phyloP scores from a whole-genome alignment of 225 moss, liverwort and hornwort species.

The Marchantia polymorpha region DNA sequence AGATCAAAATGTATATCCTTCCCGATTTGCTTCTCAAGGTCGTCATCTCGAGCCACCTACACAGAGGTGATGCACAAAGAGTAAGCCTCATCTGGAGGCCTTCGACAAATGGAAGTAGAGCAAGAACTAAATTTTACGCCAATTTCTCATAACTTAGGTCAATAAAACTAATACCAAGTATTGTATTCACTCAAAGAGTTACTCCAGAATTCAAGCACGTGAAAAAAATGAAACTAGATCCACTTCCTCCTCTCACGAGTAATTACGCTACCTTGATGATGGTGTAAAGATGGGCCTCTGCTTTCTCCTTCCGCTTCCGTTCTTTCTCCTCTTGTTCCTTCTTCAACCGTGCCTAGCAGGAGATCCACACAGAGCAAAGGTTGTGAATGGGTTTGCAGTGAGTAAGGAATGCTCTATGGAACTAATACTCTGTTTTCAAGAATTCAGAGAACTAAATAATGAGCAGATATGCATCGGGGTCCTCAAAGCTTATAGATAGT shows the following conservation, averaged over 20 bases:
- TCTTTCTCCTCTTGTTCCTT: slow-evolving; percentile 99
- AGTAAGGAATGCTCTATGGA: background rate
- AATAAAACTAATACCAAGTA: too few species aligned
- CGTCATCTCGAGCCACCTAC: slow-evolving; percentile 97
- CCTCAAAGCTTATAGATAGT: background rate
- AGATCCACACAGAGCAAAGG: background rate
- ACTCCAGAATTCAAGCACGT: too few species aligned
- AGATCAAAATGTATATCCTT: slow-evolving; percentile 99
- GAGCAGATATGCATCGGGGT: background rate
- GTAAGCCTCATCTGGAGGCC: background rate
- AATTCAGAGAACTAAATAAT: background rate
- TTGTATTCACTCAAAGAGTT: too few species aligned
- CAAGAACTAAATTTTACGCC: background rate
- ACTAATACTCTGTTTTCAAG: background rate
- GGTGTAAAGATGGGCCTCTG: slow-evolving; percentile 94
- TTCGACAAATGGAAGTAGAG: background rate
- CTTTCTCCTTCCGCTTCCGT: slow-evolving; percentile 95
- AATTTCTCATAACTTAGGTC: too few species aligned
- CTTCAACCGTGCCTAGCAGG: slow-evolving; percentile 78
- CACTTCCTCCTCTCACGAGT: background rate
- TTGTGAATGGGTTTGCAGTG: too few species aligned
- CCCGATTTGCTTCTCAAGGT: slow-evolving; percentile 91
- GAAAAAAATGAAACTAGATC: background rate
- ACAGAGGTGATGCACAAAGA: background rate
- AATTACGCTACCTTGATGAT: slow-evolving; percentile 72